Conservation (phyloP, 164 flowering plant species). For the Vitis cinerea region DNA sequence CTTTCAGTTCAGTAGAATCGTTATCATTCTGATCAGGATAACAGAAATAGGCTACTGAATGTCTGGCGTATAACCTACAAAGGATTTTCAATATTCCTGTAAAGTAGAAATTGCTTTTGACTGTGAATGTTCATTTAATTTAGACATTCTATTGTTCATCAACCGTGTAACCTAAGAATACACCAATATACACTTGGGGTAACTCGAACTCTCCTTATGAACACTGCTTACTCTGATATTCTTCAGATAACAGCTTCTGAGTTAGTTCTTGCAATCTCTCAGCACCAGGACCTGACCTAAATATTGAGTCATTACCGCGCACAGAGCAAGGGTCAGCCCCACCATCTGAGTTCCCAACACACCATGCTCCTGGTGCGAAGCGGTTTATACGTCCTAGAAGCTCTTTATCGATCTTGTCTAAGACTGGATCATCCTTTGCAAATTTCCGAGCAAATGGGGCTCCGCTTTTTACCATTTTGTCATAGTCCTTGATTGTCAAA, state of each 20-base stretch:
- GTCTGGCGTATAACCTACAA: no score
- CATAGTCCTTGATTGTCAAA: slow-evolving; percentile 66
- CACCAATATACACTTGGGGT: slow-evolving; percentile 25
- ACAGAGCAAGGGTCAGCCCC: slow-evolving; percentile 73
- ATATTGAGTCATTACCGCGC: slow-evolving; percentile 64
- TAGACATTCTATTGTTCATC: background rate
- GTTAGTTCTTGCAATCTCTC: slow-evolving; percentile 54
- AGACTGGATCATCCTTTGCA: slow-evolving; percentile 70
- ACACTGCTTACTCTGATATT: slow-evolving; percentile 51
- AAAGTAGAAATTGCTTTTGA: no score
- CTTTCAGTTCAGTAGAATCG: no score
- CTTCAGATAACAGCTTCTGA: slow-evolving; percentile 49
- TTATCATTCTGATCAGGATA: no score
- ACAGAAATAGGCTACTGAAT: no score
- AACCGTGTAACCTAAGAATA: slow-evolving; percentile 16
- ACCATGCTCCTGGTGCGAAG: slow-evolving; percentile 89
- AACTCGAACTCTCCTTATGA: slow-evolving; percentile 6
- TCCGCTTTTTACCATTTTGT: slow-evolving; percentile 79
- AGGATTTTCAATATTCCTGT: no score
- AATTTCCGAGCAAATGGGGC: slow-evolving; percentile 96
- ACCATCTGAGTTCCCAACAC: slow-evolving; percentile 55
- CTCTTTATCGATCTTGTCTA: slow-evolving; percentile 86
- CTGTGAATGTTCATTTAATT: no score
- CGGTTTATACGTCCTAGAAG: slow-evolving; percentile 56
- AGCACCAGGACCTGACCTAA: slow-evolving; percentile 81